Evolutionary conservation across 441 rosid genomes (phyloP), one percentile per base, ranked within the genome.

Genomic region (Brassica hybrid): DNA sequence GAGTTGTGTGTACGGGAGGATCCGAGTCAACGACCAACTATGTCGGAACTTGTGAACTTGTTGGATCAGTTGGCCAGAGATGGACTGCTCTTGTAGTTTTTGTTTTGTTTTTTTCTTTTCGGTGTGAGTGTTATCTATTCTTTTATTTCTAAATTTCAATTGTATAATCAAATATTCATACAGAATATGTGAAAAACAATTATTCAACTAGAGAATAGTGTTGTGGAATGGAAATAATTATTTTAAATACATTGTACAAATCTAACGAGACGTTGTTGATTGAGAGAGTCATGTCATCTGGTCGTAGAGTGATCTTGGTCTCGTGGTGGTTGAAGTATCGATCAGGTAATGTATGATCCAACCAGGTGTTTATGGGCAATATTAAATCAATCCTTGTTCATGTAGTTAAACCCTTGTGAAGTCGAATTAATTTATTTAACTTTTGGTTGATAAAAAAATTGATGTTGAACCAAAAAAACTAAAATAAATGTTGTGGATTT

Each of bases 51-150:
- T 67, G 88, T 84, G 3, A 82, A 76, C 18, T 85, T 77, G 86
- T 81, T 94, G 88, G 93, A 88, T 76, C 89, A 86, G 62, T 80
- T 87, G 69, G 87, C 82, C 63, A 86, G 88, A 82, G 91, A 90
- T 85, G 90, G 88, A 68, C 79, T 84, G 83, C 69, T 77, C 82
- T 86, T 80, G 64, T 89, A 88, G 81, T 64, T 67, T 68, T 50
- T 76, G 68, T 18, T 38, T 11, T 69, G 21, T 64, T 43, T 23
- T 19, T 52, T 17, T 21, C 2, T 21, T 27, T 27, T 27, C 1
- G 8, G 11, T 67, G 16, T n/a, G 43, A 13, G 14, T 78, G 48
- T 62, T 18, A 4, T 56, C 14, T 45, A 64, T 74, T 69, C 63
- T 69, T 79, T 74, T 32, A 17, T 69, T 38, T 60, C 25, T 25